Evolutionary conservation across 2,329 filamentous ascomycete genomes (phyloP).

Genomic region (Fusarium camptoceras): DNA sequence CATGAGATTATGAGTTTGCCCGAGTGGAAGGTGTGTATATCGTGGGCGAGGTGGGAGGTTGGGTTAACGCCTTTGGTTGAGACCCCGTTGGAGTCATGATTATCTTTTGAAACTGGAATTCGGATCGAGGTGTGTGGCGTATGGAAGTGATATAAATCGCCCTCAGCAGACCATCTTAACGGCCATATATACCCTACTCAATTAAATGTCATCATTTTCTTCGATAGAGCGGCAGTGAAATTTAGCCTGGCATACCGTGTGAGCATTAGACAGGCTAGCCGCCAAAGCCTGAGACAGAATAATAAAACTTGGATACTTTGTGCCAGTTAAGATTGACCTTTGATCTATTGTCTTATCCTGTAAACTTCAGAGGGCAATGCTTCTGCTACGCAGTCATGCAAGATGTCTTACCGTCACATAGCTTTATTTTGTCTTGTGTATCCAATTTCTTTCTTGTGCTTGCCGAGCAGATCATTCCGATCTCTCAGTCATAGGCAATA

Average conservation of each 20-base stretch:
- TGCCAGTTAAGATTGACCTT: too few species aligned
- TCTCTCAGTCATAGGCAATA: not conserved
- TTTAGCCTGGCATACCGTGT: too few species aligned
- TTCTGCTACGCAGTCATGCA: not conserved
- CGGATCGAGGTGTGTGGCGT: not conserved
- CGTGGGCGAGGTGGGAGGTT: constrained; percentile 40
- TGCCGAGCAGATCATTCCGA: not conserved
- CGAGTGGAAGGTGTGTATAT: constrained; percentile 37
- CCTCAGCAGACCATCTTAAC: not conserved
- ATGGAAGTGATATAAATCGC: not conserved
- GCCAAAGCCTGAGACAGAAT: too few species aligned
- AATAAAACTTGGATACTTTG: too few species aligned
- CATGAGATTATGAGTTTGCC: constrained; percentile 3
- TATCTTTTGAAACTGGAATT: not conserved
- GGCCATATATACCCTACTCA: constrained; percentile 8
- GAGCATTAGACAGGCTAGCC: too few species aligned
- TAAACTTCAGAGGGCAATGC: too few species aligned
- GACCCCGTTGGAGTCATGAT: not conserved
- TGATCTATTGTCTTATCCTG: too few species aligned
- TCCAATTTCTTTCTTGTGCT: constrained; percentile 1
- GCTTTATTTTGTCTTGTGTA: not conserved
- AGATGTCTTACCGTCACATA: not conserved
- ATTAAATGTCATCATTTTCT: not conserved
- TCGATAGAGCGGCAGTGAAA: not conserved
- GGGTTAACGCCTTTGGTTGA: constrained; percentile 2